Evolutionary conservation across 208 protist species (phyloP), one percentile per base, ranked within the genome.

Genomic region (Leptomonas pyrrhocoris): DNA sequence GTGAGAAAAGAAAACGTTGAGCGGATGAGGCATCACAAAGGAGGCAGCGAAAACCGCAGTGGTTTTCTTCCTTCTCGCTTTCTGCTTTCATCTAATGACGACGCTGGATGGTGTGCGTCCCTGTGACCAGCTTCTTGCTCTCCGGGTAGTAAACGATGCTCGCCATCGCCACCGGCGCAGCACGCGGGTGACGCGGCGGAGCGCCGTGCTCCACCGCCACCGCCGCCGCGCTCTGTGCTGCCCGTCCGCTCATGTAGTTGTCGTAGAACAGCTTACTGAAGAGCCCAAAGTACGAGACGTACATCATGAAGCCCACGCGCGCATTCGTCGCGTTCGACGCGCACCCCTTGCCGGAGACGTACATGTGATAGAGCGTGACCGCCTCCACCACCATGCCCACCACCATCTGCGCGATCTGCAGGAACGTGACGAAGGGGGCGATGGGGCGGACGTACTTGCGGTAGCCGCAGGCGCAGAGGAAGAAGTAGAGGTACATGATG

Each of bases 401-500:
- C 23, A 98, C 88, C 96, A 98, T 98, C 79, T 98, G 97, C 9
- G 89, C 64, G 13, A 97, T 89, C 73, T 97, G 94, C 57, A 95
- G 64, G n/a, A 68, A 76, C 23, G 94, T 97, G 67, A 97, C 95
- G 48, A 93, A 21, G 3, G 89, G 83, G 0, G 93, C 90, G 63
- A 96, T 80, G 21, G 88, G 84, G 68, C 91, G 89, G 38, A 93
- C 70, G 13, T 84, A 59, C 34, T 83, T 71, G 75, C 85, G 81
- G 51, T 77, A 53, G 13, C 88, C 86, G 46, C 76, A 83, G 2
- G 85, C 78, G 65, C 84, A 88, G 36, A 96, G 43, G 48, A 93
- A 90, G 77, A 97, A 98, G 80, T 98, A 98, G 2, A 85, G 75
- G 79, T 98, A 98, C 96, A 98, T 98, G 77, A 98, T 77, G 12